Percentiles rank a stretch among this genome's conserved stretches.
Conservation (phyloP, 352 stramenopile species). For the Thraustotheca clavata region DNA sequence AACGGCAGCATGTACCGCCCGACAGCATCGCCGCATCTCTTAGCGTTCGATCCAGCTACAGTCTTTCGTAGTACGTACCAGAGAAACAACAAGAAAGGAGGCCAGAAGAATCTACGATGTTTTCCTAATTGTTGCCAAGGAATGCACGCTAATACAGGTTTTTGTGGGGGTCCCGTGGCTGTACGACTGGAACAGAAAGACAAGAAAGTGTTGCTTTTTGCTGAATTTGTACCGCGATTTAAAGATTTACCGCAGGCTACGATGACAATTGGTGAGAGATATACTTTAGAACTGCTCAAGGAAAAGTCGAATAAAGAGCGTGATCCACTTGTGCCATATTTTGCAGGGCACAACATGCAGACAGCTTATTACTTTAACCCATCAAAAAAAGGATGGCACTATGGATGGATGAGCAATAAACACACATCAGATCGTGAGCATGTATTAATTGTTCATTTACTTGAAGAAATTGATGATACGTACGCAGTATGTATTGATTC, state of each 20-base stretch:
- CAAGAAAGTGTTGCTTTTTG: not conserved
- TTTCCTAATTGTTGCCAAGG: slow-evolving; percentile 78
- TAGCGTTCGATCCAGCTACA: not conserved
- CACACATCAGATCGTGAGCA: slow-evolving; percentile 7
- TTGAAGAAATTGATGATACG: not conserved
- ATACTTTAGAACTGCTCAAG: not conserved
- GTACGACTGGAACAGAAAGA: slow-evolving; percentile 48
- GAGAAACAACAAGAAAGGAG: slow-evolving; percentile 86
- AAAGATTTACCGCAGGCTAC: not conserved
- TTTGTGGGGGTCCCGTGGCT: slow-evolving; percentile 78
- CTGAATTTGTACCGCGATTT: not conserved
- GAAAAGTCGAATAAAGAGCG: not conserved
- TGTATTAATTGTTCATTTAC: not conserved
- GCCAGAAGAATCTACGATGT: slow-evolving; percentile 83
- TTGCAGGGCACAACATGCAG: not conserved
- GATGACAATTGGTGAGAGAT: not conserved
- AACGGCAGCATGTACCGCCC: too few relatives aligned
- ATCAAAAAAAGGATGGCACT: slow-evolving; percentile 85
- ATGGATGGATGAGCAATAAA: slow-evolving; percentile 36
- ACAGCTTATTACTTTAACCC: slow-evolving; percentile 58
- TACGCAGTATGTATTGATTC: not conserved
- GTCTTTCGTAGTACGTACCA: slow-evolving; percentile 70
- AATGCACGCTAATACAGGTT: slow-evolving; percentile 73
- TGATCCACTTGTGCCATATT: not conserved
- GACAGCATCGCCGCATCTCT: not conserved